Conservation (phyloP, 2,329 filamentous ascomycete genomes). For the Hypoxylon sp. region DNA sequence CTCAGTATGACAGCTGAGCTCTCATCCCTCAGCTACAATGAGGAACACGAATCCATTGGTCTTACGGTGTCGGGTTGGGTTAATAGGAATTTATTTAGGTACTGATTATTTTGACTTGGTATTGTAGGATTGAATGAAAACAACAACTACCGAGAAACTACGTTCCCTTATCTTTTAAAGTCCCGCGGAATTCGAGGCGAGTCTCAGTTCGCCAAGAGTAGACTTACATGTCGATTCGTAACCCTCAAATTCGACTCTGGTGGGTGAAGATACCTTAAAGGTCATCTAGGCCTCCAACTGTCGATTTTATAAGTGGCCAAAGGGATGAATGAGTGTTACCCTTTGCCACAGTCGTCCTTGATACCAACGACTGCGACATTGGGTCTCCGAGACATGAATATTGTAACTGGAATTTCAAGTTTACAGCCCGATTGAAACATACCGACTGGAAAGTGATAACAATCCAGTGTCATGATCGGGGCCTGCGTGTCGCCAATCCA, state of each 20-base stretch:
- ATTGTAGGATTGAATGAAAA: background rate
- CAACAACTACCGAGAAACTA: background rate
- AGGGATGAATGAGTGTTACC: conserved; percentile 22
- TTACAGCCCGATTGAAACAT: conserved; percentile 40
- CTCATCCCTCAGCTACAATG: background rate
- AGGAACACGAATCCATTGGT: background rate
- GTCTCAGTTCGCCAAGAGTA: conserved; percentile 6
- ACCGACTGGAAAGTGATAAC: conserved; percentile 14
- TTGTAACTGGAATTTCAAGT: conserved; percentile 31
- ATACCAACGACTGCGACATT: conserved; percentile 13
- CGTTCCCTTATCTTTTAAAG: background rate
- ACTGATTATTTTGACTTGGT: background rate
- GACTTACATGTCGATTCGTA: conserved; percentile 1
- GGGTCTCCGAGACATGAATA: conserved; percentile 36
- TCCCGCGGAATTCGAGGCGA: background rate
- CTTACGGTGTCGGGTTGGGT: background rate
- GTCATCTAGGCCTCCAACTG: background rate
- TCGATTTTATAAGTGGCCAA: conserved; percentile 8
- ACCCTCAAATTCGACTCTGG: conserved; percentile 1
- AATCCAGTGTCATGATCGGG: conserved; percentile 16
- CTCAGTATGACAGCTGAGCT: conserved; percentile 1
- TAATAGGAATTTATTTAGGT: background rate
- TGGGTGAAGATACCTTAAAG: background rate
- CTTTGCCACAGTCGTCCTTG: conserved; percentile 27
- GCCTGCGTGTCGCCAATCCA: conserved; percentile 31